These are phyloP conservation scores for Podila minutissima DNA, from an alignment of 192 early-diverging fungal genomes.

Conservation along the genomic window DNA sequence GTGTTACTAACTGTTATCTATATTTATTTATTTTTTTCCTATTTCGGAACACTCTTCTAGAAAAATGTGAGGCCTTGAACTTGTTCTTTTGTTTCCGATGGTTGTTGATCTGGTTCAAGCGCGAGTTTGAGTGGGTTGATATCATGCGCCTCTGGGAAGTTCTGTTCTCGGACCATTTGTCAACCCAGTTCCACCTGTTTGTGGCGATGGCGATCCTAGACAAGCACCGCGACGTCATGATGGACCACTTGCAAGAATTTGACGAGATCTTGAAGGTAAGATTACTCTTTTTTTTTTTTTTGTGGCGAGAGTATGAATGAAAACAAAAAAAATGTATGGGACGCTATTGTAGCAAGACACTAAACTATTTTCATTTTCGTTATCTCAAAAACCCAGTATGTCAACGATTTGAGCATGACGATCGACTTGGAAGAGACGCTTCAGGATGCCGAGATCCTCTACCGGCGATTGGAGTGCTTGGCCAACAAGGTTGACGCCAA, in stretches of 20 bases:
- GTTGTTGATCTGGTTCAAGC: conserved; percentile 97
- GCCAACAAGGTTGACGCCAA: conserved; percentile 59
- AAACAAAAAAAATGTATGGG: neutral
- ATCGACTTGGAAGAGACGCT: conserved; percentile 81
- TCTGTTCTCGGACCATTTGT: conserved; percentile 77
- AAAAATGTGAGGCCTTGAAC: conserved; percentile 85
- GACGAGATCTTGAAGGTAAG: conserved; percentile 94
- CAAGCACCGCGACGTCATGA: conserved; percentile 82
- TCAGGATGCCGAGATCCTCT: conserved; percentile 81
- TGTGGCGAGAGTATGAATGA: neutral
- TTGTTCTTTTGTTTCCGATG: conserved; percentile 99
- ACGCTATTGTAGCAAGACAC: neutral
- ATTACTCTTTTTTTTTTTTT: neutral
- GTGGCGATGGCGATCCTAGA: conserved; percentile 96
- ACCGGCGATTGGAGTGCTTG: conserved; percentile 66
- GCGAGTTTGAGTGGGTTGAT: conserved; percentile 93
- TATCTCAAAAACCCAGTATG: conserved; percentile 61
- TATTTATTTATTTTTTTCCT: too few relatives aligned
- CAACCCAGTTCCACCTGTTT: conserved; percentile 90
- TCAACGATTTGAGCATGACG: conserved; percentile 85
- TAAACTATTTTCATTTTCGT: conserved; percentile 1
- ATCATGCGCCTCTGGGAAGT: conserved; percentile 91
- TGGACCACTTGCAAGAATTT: conserved; percentile 82
- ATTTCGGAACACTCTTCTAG: conserved; percentile 20
- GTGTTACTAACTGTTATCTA: too few relatives aligned